Evolutionary conservation across 257 asterid genomes (phyloP).

Genomic region (Ophiorrhiza pumila): DNA sequence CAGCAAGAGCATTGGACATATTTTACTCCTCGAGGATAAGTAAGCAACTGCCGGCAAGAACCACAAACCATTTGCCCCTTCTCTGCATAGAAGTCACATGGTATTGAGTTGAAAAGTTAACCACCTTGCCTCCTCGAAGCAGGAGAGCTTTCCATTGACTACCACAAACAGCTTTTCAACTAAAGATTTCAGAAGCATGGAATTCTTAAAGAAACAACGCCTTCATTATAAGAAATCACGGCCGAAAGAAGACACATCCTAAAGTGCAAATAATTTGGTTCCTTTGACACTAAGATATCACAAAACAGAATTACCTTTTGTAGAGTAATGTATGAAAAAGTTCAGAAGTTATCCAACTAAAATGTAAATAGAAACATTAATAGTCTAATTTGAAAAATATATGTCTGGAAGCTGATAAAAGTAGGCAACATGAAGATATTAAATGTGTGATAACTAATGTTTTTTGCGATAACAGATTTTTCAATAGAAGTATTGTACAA

Average conservation of each 20-base stretch:
- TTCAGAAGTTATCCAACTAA: too few relatives aligned
- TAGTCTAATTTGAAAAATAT: neutral
- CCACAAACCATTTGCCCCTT: constrained; percentile 90
- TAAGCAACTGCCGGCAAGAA: constrained; percentile 63
- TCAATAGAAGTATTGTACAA: neutral
- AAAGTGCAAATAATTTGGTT: neutral
- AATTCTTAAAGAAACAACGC: neutral
- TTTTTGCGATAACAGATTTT: neutral
- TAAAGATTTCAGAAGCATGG: too few relatives aligned
- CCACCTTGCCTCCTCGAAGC: neutral
- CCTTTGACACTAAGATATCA: neutral
- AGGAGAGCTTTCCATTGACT: neutral
- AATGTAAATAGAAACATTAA: neutral
- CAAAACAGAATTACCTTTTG: neutral
- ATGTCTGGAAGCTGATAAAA: neutral
- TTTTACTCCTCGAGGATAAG: constrained; percentile 77
- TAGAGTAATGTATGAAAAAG: too few relatives aligned
- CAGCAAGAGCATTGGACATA: constrained; percentile 80
- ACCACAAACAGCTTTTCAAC: neutral
- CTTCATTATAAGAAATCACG: neutral
- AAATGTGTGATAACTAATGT: neutral
- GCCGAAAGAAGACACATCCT: neutral
- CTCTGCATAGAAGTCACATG: constrained; percentile 42
- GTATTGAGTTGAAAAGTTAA: neutral
- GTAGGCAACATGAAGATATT: neutral